Evolutionary conservation across 345 rosid genomes (phyloP).

Genomic region (Aegle marmelos): DNA sequence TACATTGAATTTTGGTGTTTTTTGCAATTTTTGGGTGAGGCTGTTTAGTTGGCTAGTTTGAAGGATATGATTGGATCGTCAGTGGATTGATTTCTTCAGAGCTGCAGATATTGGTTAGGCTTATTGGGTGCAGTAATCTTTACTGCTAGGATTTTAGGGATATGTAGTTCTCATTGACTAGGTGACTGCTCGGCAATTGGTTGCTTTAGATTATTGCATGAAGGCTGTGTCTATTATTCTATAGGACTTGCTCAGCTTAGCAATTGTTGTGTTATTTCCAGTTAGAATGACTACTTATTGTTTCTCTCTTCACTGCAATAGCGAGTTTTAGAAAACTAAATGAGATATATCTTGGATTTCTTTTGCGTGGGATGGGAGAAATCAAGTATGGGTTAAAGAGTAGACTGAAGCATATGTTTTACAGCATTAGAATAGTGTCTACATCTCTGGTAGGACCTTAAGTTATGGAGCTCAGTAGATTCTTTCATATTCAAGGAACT

Average conservation of each 20-base stretch:
- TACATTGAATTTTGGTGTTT: not conserved
- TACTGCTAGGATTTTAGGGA: not conserved
- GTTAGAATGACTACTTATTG: not conserved
- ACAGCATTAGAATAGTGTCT: not conserved
- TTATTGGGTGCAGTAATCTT: not conserved
- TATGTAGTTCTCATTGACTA: not conserved
- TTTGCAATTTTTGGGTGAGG: not conserved
- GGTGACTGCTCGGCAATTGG: not conserved
- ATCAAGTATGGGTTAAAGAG: not conserved
- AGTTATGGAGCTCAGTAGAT: not conserved
- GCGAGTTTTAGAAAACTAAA: not conserved
- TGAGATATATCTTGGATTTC: not conserved
- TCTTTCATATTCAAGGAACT: not conserved
- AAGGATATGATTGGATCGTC: not conserved
- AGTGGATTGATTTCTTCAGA: not conserved
- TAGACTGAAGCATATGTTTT: not conserved
- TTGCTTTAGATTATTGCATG: not conserved
- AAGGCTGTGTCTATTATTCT: not conserved
- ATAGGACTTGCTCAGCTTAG: not conserved
- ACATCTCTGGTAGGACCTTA: not conserved
- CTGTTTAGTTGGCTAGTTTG: not conserved
- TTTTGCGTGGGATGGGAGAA: not conserved
- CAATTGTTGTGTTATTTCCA: not conserved
- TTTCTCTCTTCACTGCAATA: not conserved
- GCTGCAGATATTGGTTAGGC: not conserved